Base-by-base conservation (phyloP, 2,329 filamentous ascomycete species). In the Drechslerella stenobrocha region DNA sequence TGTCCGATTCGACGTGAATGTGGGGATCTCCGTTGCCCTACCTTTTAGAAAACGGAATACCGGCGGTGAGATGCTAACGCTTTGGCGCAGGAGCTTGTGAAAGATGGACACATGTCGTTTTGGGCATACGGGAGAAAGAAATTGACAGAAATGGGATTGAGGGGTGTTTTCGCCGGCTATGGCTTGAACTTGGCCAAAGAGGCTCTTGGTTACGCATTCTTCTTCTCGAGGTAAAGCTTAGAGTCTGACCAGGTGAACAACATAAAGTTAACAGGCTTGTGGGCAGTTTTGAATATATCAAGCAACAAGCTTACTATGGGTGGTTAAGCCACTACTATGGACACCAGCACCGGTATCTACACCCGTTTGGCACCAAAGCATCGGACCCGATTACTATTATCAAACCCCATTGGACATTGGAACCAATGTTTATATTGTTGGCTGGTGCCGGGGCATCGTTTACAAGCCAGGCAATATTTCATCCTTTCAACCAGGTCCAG, bases 161-260 rank as follows among this genome's bases (percentile, higher is more conserved):
- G 86, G 4, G 88, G 87, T 20, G 82, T 90, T 28, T 90, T 89
- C 73, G 87, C 87, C 1, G 87, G 87, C 37, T 90, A 84, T 82
- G 80, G 82, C 0, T 76, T 91, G 1, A 86, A 83, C 0, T 81
- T 90, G 37, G 73, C 84, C 42, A 63, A 72, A 53, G 73, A 74
- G 46, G 63, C 70, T 2, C 58, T 74, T 13, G 70, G 72, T 15
- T 74, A 73, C 28, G 73, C 70, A 2, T 52, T 73, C 6, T 74
- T 73, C 53, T 91, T 91, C 76, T 83, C 82, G 72, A 83, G 82
- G 0, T 47, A 26, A 2, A 30, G 20, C 18, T 6, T 18, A 13
- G 7, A 8, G 37, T 7, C 7, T 15, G n/a, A 15, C 13, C 8
- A 8, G 7, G 15, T 3, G 3, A 18, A 42, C 3, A 7, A 18